Conservation (phyloP, 2,329 filamentous ascomycete species). For the Trichoderma asperellum region DNA sequence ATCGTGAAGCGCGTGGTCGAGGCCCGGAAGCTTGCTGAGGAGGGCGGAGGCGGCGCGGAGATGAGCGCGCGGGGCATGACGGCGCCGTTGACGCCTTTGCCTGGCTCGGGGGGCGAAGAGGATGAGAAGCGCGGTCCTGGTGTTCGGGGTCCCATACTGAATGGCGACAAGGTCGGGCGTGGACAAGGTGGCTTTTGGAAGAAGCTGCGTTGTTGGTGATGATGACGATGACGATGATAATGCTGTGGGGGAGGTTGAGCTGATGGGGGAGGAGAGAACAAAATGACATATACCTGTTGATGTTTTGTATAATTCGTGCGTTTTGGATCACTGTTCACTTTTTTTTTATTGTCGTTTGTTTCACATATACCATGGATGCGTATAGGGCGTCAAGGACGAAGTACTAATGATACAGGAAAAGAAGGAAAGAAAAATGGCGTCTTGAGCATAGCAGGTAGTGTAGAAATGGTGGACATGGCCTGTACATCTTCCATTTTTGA, state of each 20-base stretch:
- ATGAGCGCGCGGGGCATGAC: slow-evolving; percentile 59
- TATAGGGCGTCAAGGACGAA: slow-evolving; percentile 25
- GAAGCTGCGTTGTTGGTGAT: slow-evolving; percentile 60
- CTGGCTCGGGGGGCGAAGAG: slow-evolving; percentile 43
- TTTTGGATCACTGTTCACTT: neutral
- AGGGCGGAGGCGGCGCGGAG: slow-evolving; percentile 49
- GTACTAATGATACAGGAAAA: slow-evolving; percentile 17
- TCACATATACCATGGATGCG: slow-evolving; percentile 31
- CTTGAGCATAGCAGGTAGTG: slow-evolving; percentile 5
- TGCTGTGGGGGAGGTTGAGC: neutral
- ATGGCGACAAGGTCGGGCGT: slow-evolving; percentile 50
- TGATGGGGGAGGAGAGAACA: neutral
- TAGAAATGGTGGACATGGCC: neutral
- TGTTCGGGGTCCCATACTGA: slow-evolving; percentile 48
- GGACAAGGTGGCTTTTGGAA: slow-evolving; percentile 57
- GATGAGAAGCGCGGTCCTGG: slow-evolving; percentile 54
- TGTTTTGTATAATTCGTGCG: neutral
- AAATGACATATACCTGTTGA: neutral
- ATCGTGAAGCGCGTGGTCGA: slow-evolving; percentile 66
- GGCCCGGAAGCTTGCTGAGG: slow-evolving; percentile 55
- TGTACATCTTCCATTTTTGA: neutral
- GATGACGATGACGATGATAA: neutral
- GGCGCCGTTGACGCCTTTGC: slow-evolving; percentile 60
- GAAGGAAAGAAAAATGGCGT: slow-evolving; percentile 3
- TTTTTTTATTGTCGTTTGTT: slow-evolving; percentile 23